Evolutionary conservation across 805 yeast species (phyloP), one percentile per base, ranked within the genome.

Genomic region (Candida cerambycidarum): DNA sequence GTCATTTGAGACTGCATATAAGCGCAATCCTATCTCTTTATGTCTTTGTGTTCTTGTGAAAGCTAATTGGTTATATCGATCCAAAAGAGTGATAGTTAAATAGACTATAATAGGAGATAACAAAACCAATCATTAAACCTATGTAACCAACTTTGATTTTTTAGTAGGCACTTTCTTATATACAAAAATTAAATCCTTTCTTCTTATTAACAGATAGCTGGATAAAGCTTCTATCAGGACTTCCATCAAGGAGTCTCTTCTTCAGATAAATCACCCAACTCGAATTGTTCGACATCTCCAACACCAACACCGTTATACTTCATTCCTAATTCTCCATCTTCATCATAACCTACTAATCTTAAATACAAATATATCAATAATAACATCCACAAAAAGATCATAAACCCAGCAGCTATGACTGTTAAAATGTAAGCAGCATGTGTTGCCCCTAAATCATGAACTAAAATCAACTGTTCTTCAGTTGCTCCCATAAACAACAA

Each of bases 401-500:
- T 50, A 53, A 87, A 85, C 0, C 95, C 90, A 0, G 86, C 86
- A 5, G 90, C 78, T 10, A 81, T 63, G 4, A 85, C 71, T 4
- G 83, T 76, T 64, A 92, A 67, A 28, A 86, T 77, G 61, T 92
- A 92, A 0, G 96, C 80, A 38, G 92, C 80, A 54, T 86, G 93
- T 62, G 87, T 96, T 3, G 96, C 84, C 1, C 89, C 87, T 51
- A 86, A 71, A 51, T 80, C 81, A 41, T 80, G 65, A 1, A 90
- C 88, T 45, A 88, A 67, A 8, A 64, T 63, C 54, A 92, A 69
- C 58, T 90, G 96, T 60, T 92, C 96, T 59, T 90, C 97, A 48
- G 77, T 90, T 16, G 98, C 98, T 19, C 87, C 80, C 97, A 90
- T 90, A 60, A 92, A 92, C 48, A 87, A 57, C 6, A 85, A 61